Evolutionary conservation across 257 asterid species (phyloP), one percentile per base, ranked within the genome.

Genomic region (Ehretia macrophylla): DNA sequence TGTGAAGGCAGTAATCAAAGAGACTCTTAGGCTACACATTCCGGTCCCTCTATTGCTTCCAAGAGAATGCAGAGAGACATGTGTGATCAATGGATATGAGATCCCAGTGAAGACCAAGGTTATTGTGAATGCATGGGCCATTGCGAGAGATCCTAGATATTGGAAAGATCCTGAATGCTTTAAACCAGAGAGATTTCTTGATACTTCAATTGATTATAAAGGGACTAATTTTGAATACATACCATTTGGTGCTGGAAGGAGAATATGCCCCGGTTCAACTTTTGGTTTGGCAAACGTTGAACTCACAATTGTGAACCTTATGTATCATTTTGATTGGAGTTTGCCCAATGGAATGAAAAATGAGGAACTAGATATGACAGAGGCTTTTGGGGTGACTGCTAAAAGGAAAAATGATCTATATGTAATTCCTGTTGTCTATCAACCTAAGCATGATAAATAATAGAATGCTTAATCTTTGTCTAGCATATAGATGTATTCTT

Each of bases 171-270:
- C 58, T 20, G 68, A 67, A 32, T 51, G 18, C 11, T 59, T 66
- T 40, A 42, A 51, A 5, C 60, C 61, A 4, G 61, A 67, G 27
- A 37, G 68, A 18, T 68, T 68, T 40, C 53, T 68, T 10, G 47
- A 62, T 38, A 44, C 47, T 8, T 9, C 27, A 12, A 22, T 22
- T 8, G 68, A 56, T 37, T 62, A 55, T 20, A 49, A 61, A 23
- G 68, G 67, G 8, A 62, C 46, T 18, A 44, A 55, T 42, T 55
- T 54, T 10, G 56, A 55, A 3, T 58, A 56, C 12, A 27, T 58
- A 10, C 65, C 65, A 14, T 66, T 58, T 58, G 71, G 65, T n/a
- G 71, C 65, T n/a, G 55, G 65, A 35, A 66, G 64, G 21, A 65
- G 69, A 56, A 58, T 66, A 21, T 66, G 59, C 5, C 71, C 65